Base-by-base conservation (phyloP, 108 stramenopile genomes). In the Ochromonas danica region DNA sequence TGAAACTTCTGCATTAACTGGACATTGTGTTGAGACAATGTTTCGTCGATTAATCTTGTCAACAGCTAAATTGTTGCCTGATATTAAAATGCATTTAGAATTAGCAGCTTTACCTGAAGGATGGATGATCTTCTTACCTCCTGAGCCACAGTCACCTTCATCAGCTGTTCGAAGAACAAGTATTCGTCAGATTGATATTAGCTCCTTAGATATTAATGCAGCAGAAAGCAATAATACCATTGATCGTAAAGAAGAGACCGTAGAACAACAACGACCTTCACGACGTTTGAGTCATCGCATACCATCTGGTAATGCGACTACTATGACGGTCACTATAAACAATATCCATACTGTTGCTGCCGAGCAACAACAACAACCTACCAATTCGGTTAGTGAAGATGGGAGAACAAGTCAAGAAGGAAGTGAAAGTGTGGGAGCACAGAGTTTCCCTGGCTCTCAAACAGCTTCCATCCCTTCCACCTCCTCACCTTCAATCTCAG, bases 1-100 rank as follows among this genome's bases (percentile, higher is more conserved):
- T n/a, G 72, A 75, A 41, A 75, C 72, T 35, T 75, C 72, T 14
- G 72, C 72, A 31, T 60, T 45, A 36, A 42, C n/a, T 75, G 72
- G 72, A 27, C 27, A 42, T 28, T 3, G n/a, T 36, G 72, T 75
- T 28, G 72, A 75, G 31, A 31, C 6, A 6, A 60, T 60, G 51
- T 75, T 75, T 41, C 43, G 72, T 10, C 36, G 40, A 14, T 17
- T 75, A 10, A 36, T 75, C 3, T 45, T 75, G 38, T 42, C 36
- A 28, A 33, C 38, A 42, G 72, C 72, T 10, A 45, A 42, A 75
- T 27, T 42, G 72, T 33, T 75, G 6, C 72, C 72, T 22, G 45
- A 75, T 33, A 42, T 75, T 14, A 75, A 42, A 27, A 33, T 57
- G 14, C 51, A 75, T 75, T 45, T 75, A 31, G 51, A 45, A 30